phyloP scores from a whole-genome alignment of 305 asterid genomes.

The Fraxinus albicans region DNA sequence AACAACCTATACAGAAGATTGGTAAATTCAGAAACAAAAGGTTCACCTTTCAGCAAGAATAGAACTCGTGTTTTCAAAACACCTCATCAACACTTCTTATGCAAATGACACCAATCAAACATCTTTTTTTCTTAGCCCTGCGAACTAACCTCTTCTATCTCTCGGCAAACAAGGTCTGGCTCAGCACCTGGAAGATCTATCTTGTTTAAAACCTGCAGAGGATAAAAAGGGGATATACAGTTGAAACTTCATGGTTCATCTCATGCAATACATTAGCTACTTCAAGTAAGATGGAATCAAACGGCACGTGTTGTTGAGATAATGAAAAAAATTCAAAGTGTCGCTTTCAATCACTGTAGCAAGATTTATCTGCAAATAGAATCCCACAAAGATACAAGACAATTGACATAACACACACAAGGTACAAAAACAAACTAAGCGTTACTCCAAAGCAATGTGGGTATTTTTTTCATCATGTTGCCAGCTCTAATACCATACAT shows the following conservation, averaged over 20 bases:
- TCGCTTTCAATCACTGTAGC: neutral
- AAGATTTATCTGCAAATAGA: neutral
- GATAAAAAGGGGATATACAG: slow-evolving; percentile 16
- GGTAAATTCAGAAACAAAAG: slow-evolving; percentile 18
- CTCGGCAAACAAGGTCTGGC: slow-evolving; percentile 81
- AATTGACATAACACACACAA: neutral
- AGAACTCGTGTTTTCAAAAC: slow-evolving; percentile 9
- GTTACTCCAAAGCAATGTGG: neutral
- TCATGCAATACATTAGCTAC: slow-evolving; percentile 11
- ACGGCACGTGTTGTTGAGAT: slow-evolving; percentile 10
- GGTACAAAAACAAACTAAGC: neutral
- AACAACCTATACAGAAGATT: slow-evolving; percentile 58
- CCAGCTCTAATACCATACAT: neutral
- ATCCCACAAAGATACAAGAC: neutral
- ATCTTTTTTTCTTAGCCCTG: slow-evolving; percentile 11
- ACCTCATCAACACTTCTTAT: slow-evolving; percentile 11
- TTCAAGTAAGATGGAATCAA: slow-evolving; percentile 16
- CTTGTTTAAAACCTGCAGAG: slow-evolving; percentile 90
- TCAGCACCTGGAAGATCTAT: slow-evolving; percentile 99
- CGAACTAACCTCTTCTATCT: slow-evolving; percentile 93
- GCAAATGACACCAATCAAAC: neutral
- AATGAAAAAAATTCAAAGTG: neutral
- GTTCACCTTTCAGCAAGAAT: slow-evolving; percentile 23
- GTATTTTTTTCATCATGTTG: neutral
- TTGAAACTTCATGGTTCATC: slow-evolving; percentile 18